Evolutionary conservation across 257 asterid species (phyloP).

Genomic region (Capsicum baccatum): DNA sequence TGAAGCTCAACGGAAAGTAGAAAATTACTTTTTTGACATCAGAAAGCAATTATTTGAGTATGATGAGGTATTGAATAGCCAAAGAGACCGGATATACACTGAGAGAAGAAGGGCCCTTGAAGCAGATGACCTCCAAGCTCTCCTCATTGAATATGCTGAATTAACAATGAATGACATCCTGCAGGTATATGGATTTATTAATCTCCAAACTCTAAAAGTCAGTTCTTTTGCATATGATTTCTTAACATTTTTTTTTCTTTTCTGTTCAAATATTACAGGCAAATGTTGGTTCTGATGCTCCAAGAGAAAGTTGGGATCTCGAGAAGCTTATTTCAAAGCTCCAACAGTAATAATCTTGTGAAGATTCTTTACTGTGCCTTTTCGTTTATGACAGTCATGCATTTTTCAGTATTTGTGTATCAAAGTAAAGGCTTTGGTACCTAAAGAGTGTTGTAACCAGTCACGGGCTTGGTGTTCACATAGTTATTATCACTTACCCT

Average conservation of each 20-base stretch:
- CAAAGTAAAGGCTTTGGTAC: not conserved
- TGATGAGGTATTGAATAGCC: constrained; percentile 98
- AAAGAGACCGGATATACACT: constrained; percentile 92
- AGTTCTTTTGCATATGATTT: not conserved
- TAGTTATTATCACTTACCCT: not conserved
- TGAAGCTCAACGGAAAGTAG: constrained; percentile 99
- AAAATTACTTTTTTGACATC: constrained; percentile 95
- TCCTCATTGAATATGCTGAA: constrained; percentile 94
- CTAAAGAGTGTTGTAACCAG: not conserved
- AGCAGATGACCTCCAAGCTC: constrained; percentile 86
- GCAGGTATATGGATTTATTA: constrained; percentile 56
- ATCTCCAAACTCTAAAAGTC: constrained; percentile 11
- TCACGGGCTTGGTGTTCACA: not conserved
- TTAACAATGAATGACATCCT: constrained; percentile 96
- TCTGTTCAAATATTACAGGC: constrained; percentile 59
- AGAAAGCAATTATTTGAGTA: constrained; percentile 93
- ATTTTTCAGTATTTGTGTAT: not conserved
- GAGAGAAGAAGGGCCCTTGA: constrained; percentile 96
- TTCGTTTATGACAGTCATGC: not conserved
- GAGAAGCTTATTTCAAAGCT: constrained; percentile 87
- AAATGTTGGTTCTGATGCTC: constrained; percentile 81
- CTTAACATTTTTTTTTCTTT: not conserved
- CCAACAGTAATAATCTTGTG: constrained; percentile 65
- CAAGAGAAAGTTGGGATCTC: constrained; percentile 91
- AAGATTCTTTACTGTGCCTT: not conserved